Base-by-base conservation (phyloP, 2,329 filamentous ascomycete species). In the Sporothrix pallida region DNA sequence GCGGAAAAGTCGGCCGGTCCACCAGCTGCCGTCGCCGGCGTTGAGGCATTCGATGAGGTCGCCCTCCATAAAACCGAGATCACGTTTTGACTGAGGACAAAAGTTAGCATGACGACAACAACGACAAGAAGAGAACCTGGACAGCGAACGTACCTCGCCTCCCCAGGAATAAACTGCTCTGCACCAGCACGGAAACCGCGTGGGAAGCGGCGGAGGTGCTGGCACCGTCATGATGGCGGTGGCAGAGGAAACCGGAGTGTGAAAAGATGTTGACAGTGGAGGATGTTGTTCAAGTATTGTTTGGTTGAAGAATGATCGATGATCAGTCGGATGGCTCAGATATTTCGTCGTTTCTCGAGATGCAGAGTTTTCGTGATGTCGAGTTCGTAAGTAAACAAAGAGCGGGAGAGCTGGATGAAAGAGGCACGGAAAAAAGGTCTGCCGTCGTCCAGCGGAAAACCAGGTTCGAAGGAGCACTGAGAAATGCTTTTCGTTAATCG, bases 1-100 rank as follows among this genome's bases (percentile, higher is more conserved):
- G 78, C 96, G 90, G 80, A 91, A 93, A 80, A 99, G 84, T 76
- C 95, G 90, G 67, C 96, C 96, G 83, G 95, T 97, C 96, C 96
- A 99, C 96, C 96, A 99, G 65, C 93, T 95, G 71, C 96, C 96
- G 83, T 99, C 96, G 76, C 96, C 96, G 23, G 96, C 96, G 81
- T 99, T 99, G 71, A 99, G 87, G 80, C 95, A 98, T 88, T 99
- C 96, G 81, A 99, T 99, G 77, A 99, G 84, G 83, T 99, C 96
- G 76, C 96, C 96, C 83, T 99, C 96, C 78, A 99, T 92, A 83
- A 99, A 99, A 17, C 96, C 96, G 74, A 99, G 87, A 81, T 99
- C 96, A 81, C 92, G 91, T 85, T 97, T 97, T 31, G 92, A 95
- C 91, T 92, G 74, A 13, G 31, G 31, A 1, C 31, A 0, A 69